phyloP scores from a whole-genome alignment of 2,329 filamentous ascomycete genomes.

The Trichoderma arundinaceum region DNA sequence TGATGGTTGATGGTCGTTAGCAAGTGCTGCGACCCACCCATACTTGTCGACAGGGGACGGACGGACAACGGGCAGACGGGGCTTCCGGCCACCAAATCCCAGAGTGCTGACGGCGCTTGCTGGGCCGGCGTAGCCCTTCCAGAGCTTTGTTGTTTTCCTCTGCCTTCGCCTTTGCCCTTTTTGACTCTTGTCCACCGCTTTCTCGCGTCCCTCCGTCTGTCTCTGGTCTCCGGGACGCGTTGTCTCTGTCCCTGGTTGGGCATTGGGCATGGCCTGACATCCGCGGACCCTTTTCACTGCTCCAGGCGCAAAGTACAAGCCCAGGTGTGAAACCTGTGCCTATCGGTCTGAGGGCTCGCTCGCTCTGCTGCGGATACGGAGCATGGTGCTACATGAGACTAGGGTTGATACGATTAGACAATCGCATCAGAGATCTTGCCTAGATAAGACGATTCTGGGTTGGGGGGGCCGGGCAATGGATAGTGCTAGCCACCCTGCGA shows the following conservation, averaged over 20 bases:
- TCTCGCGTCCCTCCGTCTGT: constrained; percentile 16
- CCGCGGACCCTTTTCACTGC: not conserved
- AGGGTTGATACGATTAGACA: constrained; percentile 30
- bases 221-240: constrained; percentile 7
- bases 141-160: constrained; percentile 26
- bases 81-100: constrained; percentile 32
- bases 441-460: constrained; percentile 29
- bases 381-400: constrained; percentile 21
- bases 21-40: constrained; percentile 18
- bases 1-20: constrained; percentile 30
- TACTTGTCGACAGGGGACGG: constrained; percentile 31
- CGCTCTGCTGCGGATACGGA: constrained; percentile 13
- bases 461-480: constrained; percentile 24
- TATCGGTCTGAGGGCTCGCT: constrained; percentile 24
- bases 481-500: constrained; percentile 27
- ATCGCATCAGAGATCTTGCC: constrained; percentile 31
- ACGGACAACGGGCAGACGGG: constrained; percentile 33
- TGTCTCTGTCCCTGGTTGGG: constrained; percentile 10
- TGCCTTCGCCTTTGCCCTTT: constrained; percentile 1
- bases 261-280: constrained; percentile 23
- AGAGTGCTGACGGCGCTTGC: constrained; percentile 33
- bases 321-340: constrained; percentile 15
- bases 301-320: not conserved
- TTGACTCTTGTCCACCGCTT: constrained; percentile 29
- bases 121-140: constrained; percentile 11